A percentile compares a stretch with the other conserved stretches of the same genome.
Conservation (phyloP, 768 basidiomycete genomes). For the Termitomyces sp. region DNA sequence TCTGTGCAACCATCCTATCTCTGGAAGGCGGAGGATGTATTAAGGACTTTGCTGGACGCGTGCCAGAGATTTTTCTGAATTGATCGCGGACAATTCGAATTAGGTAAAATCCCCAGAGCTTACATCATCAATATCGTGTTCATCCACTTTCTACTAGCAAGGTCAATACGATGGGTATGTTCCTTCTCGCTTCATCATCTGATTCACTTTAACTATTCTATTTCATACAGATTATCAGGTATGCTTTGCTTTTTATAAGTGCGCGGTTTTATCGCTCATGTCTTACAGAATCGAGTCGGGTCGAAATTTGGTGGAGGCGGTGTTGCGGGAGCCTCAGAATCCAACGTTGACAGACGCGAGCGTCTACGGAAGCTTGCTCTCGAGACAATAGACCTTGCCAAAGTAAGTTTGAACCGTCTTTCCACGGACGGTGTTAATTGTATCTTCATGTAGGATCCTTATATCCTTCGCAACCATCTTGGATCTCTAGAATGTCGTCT, state of each 20-base stretch:
- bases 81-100: conserved; percentile 12
- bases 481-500: conserved; percentile 98
- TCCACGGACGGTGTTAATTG: conserved; percentile 7
- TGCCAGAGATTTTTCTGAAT: conserved; percentile 17
- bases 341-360: conserved; percentile 92
- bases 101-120: conserved; percentile 9
- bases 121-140: conserved; percentile 16
- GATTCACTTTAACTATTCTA: conserved; percentile 4
- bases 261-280: conserved; percentile 9
- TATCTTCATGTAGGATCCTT: conserved; percentile 74
- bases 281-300: conserved; percentile 82
- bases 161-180: conserved; percentile 28
- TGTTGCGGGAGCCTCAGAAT: conserved; percentile 92
- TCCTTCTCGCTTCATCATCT: conserved; percentile 3
- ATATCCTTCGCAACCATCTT: conserved; percentile 97
- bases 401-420: conserved; percentile 42
- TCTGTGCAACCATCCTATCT: conserved; percentile 42
- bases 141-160: not conserved
- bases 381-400: conserved; percentile 97
- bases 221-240: conserved; percentile 62
- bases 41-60: conserved; percentile 3
- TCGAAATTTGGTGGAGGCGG: conserved; percentile 96
- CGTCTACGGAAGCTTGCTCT: conserved; percentile 91
- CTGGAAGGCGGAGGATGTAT: not conserved
- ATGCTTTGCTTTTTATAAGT: conserved; percentile 6